Base-by-base conservation (phyloP, 202 grass and related monocot species). In the Schoenoplectus tabernaemontani region DNA sequence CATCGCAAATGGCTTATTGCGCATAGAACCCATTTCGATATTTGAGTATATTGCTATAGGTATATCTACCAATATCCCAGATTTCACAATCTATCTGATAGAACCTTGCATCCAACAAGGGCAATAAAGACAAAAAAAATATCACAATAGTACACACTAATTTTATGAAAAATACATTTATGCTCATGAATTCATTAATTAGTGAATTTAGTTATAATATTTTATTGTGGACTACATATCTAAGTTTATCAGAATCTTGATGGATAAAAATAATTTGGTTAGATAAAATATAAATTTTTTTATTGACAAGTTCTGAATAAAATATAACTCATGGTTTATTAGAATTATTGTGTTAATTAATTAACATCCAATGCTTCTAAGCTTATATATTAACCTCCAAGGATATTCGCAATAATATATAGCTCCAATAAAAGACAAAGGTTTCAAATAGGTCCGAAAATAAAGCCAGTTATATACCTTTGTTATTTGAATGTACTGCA, bases 41-140 rank as follows among this genome's bases (percentile, higher is more conserved):
- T 58, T 79, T n/a, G 32, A 19, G 59, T 47, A 80, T 80, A 65
- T 80, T 24, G 57, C 53, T 79, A 37, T 89, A 84, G 87, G 92
- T 87, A 91, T 91, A 91, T 95, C 92, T 95, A 89, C 85, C 83
- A 63, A 28, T 79, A 75, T 75, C 47, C 51, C 32, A 2, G 59
- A 65, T 65, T 80, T 65, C 59, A 50, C 38, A 80, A 47, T 80
- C 54, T 80, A 48, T 62, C 59, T 63, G 16, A 80, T 46, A 39
- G 36, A 50, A 64, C 58, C 38, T 63, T 80, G 77, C 34, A 80
- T n/a, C n/a, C n/a, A n/a, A n/a, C n/a, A n/a, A n/a, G n/a, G n/a
- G n/a, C n/a, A n/a, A n/a, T 1, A 48, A 62, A 63, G 68, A 16
- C 12, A 51, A 17, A n/a, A 15, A 1, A 73, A 33, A 53, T 74